Conservation (phyloP, 192 early-diverging fungal genomes). For the Entomortierella lignicola region DNA sequence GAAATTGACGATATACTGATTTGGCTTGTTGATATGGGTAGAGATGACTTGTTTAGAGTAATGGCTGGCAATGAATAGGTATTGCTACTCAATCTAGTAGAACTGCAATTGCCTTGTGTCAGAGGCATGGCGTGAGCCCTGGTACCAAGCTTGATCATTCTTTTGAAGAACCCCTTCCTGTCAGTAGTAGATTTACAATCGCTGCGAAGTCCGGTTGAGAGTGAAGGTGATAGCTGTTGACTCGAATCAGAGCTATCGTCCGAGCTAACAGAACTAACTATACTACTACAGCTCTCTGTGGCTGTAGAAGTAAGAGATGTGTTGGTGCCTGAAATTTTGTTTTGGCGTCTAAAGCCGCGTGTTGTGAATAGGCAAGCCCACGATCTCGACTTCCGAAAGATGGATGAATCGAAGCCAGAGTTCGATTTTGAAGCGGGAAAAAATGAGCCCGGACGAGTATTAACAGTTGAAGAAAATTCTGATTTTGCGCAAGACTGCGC, state of each 20-base stretch:
- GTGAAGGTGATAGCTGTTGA: neutral
- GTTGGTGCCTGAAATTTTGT: neutral
- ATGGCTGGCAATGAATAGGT: neutral
- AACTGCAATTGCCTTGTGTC: neutral
- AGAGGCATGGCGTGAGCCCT: neutral
- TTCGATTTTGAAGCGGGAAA: no score
- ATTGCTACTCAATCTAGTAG: neutral
- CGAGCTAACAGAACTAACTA: neutral
- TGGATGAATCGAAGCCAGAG: neutral
- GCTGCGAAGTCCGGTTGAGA: neutral
- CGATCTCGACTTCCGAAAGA: neutral
- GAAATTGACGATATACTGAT: neutral
- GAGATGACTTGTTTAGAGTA: neutral
- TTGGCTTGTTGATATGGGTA: neutral
- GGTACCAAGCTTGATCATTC: neutral
- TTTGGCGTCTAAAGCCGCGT: neutral
- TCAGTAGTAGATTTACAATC: neutral
- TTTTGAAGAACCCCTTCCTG: neutral
- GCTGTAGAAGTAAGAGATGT: neutral
- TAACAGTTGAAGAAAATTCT: no score
- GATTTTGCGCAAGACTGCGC: no score
- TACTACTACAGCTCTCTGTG: neutral
- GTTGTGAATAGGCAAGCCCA: neutral
- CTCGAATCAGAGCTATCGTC: neutral
- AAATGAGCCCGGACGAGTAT: no score